Percentiles rank a stretch among this genome's conserved stretches.
Evolutionary conservation across 176 grass and related monocot genomes (phyloP).

Genomic region (Lolium rigidum): DNA sequence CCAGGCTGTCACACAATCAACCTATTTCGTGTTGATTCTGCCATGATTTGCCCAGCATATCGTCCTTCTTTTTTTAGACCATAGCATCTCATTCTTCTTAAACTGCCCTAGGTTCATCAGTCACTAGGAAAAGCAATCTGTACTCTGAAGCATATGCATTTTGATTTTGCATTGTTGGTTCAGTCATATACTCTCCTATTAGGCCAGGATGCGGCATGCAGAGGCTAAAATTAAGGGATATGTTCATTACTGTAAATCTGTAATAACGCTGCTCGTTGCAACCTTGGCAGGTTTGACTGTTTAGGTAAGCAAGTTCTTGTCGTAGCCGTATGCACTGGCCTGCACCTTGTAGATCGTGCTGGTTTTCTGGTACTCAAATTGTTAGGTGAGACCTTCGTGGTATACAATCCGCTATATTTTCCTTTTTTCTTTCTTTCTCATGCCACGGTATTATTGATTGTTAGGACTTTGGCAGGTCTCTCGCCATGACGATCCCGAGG

Average conservation of each 20-base stretch:
- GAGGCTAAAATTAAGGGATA: neutral
- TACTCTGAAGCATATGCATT: neutral
- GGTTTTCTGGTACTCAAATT: neutral
- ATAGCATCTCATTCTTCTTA: neutral
- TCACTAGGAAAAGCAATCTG: conserved; percentile 10
- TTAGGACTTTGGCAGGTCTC: conserved; percentile 21
- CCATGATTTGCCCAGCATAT: neutral
- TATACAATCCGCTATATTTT: neutral
- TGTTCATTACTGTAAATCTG: neutral
- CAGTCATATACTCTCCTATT: neutral
- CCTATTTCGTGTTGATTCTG: neutral
- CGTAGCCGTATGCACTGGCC: neutral
- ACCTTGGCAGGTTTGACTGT: neutral
- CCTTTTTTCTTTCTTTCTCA: neutral
- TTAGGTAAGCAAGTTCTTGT: neutral
- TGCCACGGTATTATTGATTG: neutral
- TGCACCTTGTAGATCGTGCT: neutral
- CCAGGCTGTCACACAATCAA: neutral
- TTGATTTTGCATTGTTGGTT: neutral
- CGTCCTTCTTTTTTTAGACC: neutral
- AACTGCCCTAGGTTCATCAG: neutral
- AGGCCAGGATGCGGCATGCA: neutral
- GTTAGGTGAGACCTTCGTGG: neutral
- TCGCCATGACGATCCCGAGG: neutral
- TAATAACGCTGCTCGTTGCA: neutral